Conservation (phyloP, 2,329 filamentous ascomycete species). For the Cadophora malorum region DNA sequence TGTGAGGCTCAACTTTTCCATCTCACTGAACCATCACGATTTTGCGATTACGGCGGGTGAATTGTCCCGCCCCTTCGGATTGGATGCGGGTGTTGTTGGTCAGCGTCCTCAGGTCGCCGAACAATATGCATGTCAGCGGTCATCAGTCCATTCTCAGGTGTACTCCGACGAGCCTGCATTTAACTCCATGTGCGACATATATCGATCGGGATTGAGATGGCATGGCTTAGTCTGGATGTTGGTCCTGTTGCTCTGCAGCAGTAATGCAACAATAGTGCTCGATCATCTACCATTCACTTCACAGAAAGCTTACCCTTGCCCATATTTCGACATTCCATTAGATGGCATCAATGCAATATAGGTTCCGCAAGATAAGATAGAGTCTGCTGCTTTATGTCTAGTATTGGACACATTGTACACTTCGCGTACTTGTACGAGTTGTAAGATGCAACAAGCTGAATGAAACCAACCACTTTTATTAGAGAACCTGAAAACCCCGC, state of each 20-base stretch:
- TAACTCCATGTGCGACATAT: background rate
- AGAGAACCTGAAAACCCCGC: too few relatives aligned
- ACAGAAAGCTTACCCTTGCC: background rate
- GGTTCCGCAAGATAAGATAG: too few relatives aligned
- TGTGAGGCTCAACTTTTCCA: background rate
- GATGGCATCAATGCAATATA: background rate
- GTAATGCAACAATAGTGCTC: background rate
- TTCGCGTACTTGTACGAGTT: too few relatives aligned
- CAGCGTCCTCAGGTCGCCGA: background rate
- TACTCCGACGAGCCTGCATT: background rate
- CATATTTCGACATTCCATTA: background rate
- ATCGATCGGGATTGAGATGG: background rate
- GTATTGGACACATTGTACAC: too few relatives aligned
- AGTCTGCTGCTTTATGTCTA: too few relatives aligned
- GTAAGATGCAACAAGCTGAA: too few relatives aligned
- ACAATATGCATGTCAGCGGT: slow-evolving; percentile 6
- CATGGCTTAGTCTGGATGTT: background rate
- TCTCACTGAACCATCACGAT: background rate
- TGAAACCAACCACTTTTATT: too few relatives aligned
- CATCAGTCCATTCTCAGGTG: background rate
- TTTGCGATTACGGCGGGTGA: background rate
- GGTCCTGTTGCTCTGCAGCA: background rate
- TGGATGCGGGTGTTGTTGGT: background rate
- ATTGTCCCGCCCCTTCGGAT: background rate
- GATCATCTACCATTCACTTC: background rate